Conservation (phyloP, 768 basidiomycete species). For the Dentipellis sp. region DNA sequence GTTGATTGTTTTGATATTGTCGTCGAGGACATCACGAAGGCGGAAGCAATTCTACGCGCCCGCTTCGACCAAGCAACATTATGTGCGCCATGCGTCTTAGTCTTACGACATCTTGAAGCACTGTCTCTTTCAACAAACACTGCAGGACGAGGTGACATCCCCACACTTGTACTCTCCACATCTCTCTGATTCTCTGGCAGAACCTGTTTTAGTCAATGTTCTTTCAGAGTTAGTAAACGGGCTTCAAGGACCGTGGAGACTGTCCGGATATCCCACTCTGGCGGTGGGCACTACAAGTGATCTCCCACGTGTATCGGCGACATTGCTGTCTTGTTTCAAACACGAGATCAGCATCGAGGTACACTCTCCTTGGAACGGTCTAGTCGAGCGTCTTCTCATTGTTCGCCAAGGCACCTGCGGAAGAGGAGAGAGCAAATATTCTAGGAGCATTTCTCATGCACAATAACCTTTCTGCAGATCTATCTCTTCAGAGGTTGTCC, state of each 20-base stretch:
- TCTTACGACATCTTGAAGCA: slow-evolving; percentile 77
- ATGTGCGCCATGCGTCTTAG: slow-evolving; percentile 79
- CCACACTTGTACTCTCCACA: background rate
- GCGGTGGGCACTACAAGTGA: slow-evolving; percentile 69
- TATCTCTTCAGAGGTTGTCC: slow-evolving; percentile 63
- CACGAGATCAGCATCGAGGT: slow-evolving; percentile 77
- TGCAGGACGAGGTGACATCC: slow-evolving; percentile 54
- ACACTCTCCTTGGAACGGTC: background rate
- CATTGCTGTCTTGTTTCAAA: slow-evolving; percentile 69
- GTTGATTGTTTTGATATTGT: slow-evolving; percentile 80
- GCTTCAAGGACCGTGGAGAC: slow-evolving; percentile 46
- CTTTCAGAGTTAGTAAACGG: slow-evolving; percentile 56
- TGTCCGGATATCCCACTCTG: slow-evolving; percentile 63
- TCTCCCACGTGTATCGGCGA: slow-evolving; percentile 50
- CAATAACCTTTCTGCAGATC: slow-evolving; percentile 56
- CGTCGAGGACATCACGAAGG: slow-evolving; percentile 68
- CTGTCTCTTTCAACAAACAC: slow-evolving; percentile 60
- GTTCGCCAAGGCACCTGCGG: slow-evolving; percentile 61
- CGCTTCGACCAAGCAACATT: slow-evolving; percentile 68
- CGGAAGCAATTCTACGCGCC: slow-evolving; percentile 62
- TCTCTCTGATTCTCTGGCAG: slow-evolving; percentile 26
- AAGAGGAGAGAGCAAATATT: slow-evolving; percentile 60
- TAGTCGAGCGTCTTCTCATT: background rate
- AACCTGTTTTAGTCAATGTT: slow-evolving; percentile 43
- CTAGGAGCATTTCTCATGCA: slow-evolving; percentile 36